phyloP scores from a whole-genome alignment of 2,329 filamentous ascomycete species.

The Didymella keratinophila region DNA sequence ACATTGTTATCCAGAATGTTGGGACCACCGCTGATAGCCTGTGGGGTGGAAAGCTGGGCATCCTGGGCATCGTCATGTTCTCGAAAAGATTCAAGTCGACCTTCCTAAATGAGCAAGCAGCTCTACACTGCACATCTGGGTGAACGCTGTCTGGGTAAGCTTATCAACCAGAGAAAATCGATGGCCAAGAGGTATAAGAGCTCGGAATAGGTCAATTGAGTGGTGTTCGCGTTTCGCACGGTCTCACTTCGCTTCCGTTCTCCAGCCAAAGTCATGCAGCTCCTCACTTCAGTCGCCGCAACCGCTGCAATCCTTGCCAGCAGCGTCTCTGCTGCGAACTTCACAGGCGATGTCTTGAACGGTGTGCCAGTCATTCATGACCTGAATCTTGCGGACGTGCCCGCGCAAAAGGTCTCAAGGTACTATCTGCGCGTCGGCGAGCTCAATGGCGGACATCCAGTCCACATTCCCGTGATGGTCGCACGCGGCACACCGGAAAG shows the following conservation, averaged over 20 bases:
- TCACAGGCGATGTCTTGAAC: constrained; percentile 46
- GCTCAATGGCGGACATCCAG: constrained; percentile 49
- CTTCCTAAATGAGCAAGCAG: constrained; percentile 42
- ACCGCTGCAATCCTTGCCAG: constrained; percentile 28
- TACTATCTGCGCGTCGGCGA: constrained; percentile 51
- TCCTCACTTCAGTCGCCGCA: constrained; percentile 31
- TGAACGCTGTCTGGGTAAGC: constrained; percentile 2
- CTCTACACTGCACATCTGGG: constrained; percentile 14
- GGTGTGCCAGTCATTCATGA: constrained; percentile 43
- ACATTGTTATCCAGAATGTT: constrained; percentile 7
- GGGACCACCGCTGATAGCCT: constrained; percentile 17
- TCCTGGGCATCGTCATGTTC: constrained; percentile 42
- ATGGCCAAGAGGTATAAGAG: constrained; percentile 9
- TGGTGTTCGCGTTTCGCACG: background rate
- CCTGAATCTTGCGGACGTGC: constrained; percentile 49
- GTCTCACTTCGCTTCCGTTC: background rate
- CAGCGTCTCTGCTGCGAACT: constrained; percentile 34
- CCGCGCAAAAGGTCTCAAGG: constrained; percentile 46
- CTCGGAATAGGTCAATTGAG: constrained; percentile 2
- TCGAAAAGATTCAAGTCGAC: constrained; percentile 26
- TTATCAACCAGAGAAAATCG: constrained; percentile 28
- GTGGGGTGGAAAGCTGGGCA: constrained; percentile 21
- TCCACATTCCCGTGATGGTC: constrained; percentile 51
- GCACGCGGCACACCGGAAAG: constrained; percentile 50
- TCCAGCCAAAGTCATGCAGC: constrained; percentile 29